Conservation (phyloP, 805 yeast species). For the Saccharomyces mikatae region DNA sequence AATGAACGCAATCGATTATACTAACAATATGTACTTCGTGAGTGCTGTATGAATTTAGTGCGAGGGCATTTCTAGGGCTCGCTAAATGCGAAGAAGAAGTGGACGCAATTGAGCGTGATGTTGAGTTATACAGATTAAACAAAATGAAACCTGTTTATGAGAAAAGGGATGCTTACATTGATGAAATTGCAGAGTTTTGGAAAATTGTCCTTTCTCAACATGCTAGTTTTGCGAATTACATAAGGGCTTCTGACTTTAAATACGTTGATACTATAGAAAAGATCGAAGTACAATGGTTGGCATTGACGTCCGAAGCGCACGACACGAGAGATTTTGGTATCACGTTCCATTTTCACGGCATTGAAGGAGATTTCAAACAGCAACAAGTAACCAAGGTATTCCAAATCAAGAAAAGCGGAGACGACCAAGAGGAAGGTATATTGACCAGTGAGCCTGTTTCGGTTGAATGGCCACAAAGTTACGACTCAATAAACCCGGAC, state of each 20-base stretch:
- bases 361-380: constrained; percentile 41
- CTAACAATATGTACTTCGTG: neutral
- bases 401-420: constrained; percentile 32
- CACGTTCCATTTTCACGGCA: constrained; percentile 47
- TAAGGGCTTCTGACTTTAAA: constrained; percentile 68
- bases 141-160: constrained; percentile 51
- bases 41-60: neutral
- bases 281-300: constrained; percentile 49
- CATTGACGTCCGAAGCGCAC: constrained; percentile 19
- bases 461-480: constrained; percentile 63
- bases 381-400: constrained; percentile 59
- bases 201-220: constrained; percentile 75
- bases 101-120: constrained; percentile 52
- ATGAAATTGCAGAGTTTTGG: constrained; percentile 73
- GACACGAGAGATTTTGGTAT: constrained; percentile 52
- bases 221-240: constrained; percentile 75
- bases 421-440: constrained; percentile 47
- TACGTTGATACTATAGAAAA: constrained; percentile 61
- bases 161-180: constrained; percentile 46
- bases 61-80: constrained; percentile 28
- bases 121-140: constrained; percentile 44
- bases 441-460: constrained; percentile 46
- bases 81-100: constrained; percentile 52
- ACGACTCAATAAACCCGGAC: constrained; percentile 48
- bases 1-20: neutral